Conservation (phyloP, 768 basidiomycete species). For the Mrakia blollopis region DNA sequence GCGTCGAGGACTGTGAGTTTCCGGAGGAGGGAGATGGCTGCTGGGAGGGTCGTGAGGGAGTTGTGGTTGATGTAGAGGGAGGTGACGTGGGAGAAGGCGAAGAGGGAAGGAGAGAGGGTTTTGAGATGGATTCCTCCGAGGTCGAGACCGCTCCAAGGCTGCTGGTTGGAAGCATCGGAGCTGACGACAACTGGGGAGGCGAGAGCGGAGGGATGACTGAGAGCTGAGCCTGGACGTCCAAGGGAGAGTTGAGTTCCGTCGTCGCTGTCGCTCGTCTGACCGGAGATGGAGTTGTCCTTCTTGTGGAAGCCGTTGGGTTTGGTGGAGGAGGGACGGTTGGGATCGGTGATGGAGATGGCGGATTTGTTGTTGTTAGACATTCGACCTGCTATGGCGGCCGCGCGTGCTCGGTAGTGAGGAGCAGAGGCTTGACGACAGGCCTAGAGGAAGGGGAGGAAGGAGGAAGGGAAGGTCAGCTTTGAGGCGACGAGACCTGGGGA, state of each 20-base stretch:
- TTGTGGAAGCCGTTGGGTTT: slow-evolving; percentile 38
- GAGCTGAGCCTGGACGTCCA: slow-evolving; percentile 28
- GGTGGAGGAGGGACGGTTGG: slow-evolving; percentile 50
- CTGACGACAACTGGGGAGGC: slow-evolving; percentile 49
- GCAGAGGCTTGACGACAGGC: slow-evolving; percentile 78
- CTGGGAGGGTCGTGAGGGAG: slow-evolving; percentile 66
- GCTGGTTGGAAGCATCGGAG: slow-evolving; percentile 18
- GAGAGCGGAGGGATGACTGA: slow-evolving; percentile 54
- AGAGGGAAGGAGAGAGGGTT: slow-evolving; percentile 72
- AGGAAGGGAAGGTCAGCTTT: slow-evolving; percentile 20
- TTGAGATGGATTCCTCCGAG: slow-evolving; percentile 94
- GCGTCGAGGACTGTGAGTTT: slow-evolving; percentile 86
- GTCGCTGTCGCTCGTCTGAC: slow-evolving; percentile 39
- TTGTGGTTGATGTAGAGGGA: slow-evolving; percentile 98
- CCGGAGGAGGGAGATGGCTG: slow-evolving; percentile 73
- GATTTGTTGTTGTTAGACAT: slow-evolving; percentile 65
- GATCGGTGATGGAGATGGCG: slow-evolving; percentile 87
- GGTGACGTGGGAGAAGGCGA: slow-evolving; percentile 85
- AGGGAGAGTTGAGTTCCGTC: slow-evolving; percentile 41
- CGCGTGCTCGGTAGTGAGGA: slow-evolving; percentile 88
- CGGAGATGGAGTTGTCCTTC: slow-evolving; percentile 34
- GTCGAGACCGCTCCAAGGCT: slow-evolving; percentile 78
- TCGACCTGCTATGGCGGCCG: slow-evolving; percentile 89
- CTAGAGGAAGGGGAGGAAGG: slow-evolving; percentile 46
- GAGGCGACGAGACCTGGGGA: background rate